Base-by-base conservation (phyloP, 176 grass and related monocot species). In the Carex cristatella region DNA sequence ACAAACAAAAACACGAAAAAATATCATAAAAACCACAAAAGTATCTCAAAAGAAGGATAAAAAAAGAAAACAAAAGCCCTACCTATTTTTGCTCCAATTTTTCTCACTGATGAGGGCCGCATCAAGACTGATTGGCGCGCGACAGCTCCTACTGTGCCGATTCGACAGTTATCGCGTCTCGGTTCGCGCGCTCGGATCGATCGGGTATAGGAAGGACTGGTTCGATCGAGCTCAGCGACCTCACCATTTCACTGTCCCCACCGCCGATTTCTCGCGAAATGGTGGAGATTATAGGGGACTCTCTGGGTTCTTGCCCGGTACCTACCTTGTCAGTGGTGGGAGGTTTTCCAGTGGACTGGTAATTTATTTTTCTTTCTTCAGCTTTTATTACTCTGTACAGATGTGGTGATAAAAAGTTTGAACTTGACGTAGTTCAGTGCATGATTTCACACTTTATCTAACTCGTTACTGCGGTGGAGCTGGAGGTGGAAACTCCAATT, bases 311-410 rank as follows among this genome's bases (percentile, higher is more conserved):
- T 70, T 84, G 23, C 38, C 79, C 19, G 84, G 83, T 83, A 69
- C 88, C 48, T 90, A 63, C 10, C 48, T 71, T 42, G 80, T 82
- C 18, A 18, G 10, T 16, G 84, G 84, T 14, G 33, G 80, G 57
- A 86, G 84, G 32, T 23, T 82, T 83, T 79, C 70, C 12, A 83
- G 71, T 67, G 84, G 84, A 37, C 49, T 84, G 84, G 88, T 90
- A 84, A 84, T 9, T 79, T 67, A 30, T 77, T 79, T 46, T 46
- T 80, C 42, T 15, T 61, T 75, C 31, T 66, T n/a, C 14, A 7
- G 1, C 14, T 62, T 83, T 69, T 56, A 7, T 53, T 65, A 42
- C 46, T 75, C 2, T 74, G 1, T 73, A 37, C 4, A 37, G 31
- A 60, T 71, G 28, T 70, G 44, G 37, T 44, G 33, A 71, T 46